Conservation (phyloP, 1,284 basidiomycete species). For the Trametes versicolor region DNA sequence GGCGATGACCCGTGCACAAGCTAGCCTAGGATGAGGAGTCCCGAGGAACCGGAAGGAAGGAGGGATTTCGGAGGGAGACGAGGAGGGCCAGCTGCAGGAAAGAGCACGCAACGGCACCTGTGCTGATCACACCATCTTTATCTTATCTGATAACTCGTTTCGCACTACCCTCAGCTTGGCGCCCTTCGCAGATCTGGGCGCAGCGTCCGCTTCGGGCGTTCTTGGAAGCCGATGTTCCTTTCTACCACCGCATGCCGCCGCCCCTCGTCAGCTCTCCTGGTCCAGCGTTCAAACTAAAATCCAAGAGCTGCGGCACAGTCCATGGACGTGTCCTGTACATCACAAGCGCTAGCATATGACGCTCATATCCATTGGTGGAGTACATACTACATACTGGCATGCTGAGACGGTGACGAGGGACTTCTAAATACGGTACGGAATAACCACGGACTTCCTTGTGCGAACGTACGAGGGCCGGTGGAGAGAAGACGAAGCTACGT, state of each 20-base stretch:
- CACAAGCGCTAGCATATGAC: neutral
- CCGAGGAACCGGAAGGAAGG: slow-evolving; percentile 6
- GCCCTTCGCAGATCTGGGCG: neutral
- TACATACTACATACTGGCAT: slow-evolving; percentile 4
- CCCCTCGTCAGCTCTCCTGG: no score
- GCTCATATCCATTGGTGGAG: neutral
- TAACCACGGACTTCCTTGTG: slow-evolving; percentile 17
- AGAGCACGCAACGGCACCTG: slow-evolving; percentile 19
- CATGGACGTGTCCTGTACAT: no score
- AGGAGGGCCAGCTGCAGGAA: neutral
- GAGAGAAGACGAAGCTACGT: slow-evolving; percentile 9
- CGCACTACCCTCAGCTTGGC: neutral
- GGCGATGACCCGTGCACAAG: slow-evolving; percentile 26
- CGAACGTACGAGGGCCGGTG: neutral
- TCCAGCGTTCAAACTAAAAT: no score
- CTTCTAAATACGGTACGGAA: slow-evolving; percentile 10
- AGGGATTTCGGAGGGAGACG: neutral
- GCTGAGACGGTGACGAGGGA: slow-evolving; percentile 1
- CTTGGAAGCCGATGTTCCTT: neutral
- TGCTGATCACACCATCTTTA: slow-evolving; percentile 16
- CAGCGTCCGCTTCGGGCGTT: no score
- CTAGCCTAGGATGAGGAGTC: slow-evolving; percentile 7
- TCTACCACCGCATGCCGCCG: no score
- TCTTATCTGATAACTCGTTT: slow-evolving; percentile 24
- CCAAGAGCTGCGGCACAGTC: no score